Evolutionary conservation across 345 rosid genomes (phyloP).

Genomic region (Capsella bursapastoris): DNA sequence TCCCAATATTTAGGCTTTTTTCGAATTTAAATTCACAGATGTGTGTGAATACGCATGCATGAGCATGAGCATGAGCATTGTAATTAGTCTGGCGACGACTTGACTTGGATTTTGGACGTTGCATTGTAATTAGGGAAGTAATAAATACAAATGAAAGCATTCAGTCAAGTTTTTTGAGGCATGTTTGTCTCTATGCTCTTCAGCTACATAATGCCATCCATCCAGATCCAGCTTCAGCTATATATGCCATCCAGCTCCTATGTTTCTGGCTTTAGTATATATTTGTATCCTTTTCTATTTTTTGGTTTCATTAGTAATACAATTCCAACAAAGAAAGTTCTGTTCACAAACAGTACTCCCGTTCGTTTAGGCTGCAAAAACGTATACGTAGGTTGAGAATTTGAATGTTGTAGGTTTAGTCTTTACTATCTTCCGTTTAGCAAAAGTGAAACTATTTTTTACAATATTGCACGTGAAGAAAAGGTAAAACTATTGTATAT

Average conservation of each 20-base stretch:
- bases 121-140: slow-evolving; percentile 43
- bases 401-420: neutral
- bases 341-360: neutral
- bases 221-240: too few relatives aligned
- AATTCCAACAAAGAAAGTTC: too few relatives aligned
- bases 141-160: slow-evolving; percentile 26
- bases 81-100: slow-evolving; percentile 1
- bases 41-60: slow-evolving; percentile 7
- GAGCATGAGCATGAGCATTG: neutral
- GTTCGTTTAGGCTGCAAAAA: neutral
- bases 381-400: too few relatives aligned
- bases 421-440: neutral
- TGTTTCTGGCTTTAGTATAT: too few relatives aligned
- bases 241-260: too few relatives aligned
- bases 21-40: slow-evolving; percentile 1
- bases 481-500: neutral
- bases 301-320: too few relatives aligned
- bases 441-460: neutral
- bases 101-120: neutral
- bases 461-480: too few relatives aligned
- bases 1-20: slow-evolving; percentile 18
- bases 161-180: slow-evolving; percentile 31
- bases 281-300: too few relatives aligned
- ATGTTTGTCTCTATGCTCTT: slow-evolving; percentile 41
- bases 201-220: slow-evolving; percentile 11